Evolutionary conservation across 2,329 filamentous ascomycete species (phyloP).

Genomic region (Penicillium nordicum): DNA sequence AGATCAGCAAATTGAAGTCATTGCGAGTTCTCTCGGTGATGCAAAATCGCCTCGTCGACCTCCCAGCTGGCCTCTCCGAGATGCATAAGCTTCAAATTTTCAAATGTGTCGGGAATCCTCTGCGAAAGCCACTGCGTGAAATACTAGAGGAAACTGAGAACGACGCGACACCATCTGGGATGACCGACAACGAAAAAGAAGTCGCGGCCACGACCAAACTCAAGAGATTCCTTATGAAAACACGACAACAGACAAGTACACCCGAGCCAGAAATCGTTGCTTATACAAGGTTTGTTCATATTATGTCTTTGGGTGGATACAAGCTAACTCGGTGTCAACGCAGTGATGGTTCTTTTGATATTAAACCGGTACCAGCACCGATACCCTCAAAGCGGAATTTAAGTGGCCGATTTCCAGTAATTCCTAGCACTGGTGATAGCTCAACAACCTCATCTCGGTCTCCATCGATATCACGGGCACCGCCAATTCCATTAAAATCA

Average conservation of each 20-base stretch:
- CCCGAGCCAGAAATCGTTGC: constrained; percentile 47
- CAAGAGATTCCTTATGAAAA: constrained; percentile 54
- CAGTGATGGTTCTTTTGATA: constrained; percentile 72
- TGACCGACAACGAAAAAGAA: constrained; percentile 59
- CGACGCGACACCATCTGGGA: constrained; percentile 55
- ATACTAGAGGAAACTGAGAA: constrained; percentile 64
- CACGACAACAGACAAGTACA: constrained; percentile 39
- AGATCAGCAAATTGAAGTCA: constrained; percentile 75
- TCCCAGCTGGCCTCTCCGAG: constrained; percentile 80
- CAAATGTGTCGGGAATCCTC: constrained; percentile 84
- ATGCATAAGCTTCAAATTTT: constrained; percentile 87
- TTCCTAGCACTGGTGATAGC: constrained; percentile 50
- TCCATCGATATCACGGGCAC: constrained; percentile 63
- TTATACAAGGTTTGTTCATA: constrained; percentile 39
- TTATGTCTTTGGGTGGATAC: neutral
- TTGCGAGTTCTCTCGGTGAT: constrained; percentile 86
- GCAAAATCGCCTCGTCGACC: constrained; percentile 78
- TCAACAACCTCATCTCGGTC: constrained; percentile 66
- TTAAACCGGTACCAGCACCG: constrained; percentile 65
- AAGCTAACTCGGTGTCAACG: constrained; percentile 27
- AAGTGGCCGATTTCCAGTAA: constrained; percentile 59
- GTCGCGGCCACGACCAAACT: constrained; percentile 58
- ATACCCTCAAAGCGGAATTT: constrained; percentile 49
- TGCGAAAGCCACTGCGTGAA: constrained; percentile 73
- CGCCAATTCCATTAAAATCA: constrained; percentile 75